Percentiles rank a stretch among this genome's conserved stretches.
These are phyloP conservation scores for Fusarium tuaranense DNA, from an alignment of 2,329 filamentous ascomycete genomes.

Conservation along the genomic window DNA sequence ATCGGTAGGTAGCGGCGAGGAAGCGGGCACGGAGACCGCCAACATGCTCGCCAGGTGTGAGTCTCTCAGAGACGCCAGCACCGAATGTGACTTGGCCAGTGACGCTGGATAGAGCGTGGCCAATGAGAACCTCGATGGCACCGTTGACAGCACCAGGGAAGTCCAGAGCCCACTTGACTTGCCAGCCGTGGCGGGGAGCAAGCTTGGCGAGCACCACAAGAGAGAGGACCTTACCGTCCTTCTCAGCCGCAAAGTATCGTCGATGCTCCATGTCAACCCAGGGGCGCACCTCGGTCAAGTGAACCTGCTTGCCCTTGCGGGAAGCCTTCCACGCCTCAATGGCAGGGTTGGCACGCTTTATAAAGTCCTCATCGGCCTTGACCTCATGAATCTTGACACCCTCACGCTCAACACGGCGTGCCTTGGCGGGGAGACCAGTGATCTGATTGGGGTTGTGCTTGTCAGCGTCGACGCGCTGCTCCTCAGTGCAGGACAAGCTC, in stretches of 20 bases:
- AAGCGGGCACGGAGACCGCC: slow-evolving; percentile 84
- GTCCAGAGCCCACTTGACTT: slow-evolving; percentile 96
- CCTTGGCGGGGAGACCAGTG: slow-evolving; percentile 74
- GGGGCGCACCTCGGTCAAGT: slow-evolving; percentile 88
- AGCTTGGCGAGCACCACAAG: slow-evolving; percentile 88
- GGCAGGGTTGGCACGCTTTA: slow-evolving; percentile 75
- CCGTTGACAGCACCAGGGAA: slow-evolving; percentile 90
- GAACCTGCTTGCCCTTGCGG: slow-evolving; percentile 87
- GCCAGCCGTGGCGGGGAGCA: slow-evolving; percentile 84
- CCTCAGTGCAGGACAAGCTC: slow-evolving; percentile 87
- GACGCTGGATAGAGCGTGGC: slow-evolving; percentile 70
- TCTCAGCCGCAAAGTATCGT: slow-evolving; percentile 85
- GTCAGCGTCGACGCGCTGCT: slow-evolving; percentile 87
- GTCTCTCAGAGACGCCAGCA: slow-evolving; percentile 79
- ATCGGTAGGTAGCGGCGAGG: slow-evolving; percentile 83
- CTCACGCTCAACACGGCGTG: slow-evolving; percentile 83
- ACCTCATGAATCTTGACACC: slow-evolving; percentile 85
- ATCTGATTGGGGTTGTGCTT: slow-evolving; percentile 62
- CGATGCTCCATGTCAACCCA: slow-evolving; percentile 88
- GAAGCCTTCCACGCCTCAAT: slow-evolving; percentile 83
- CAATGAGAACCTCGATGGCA: slow-evolving; percentile 86
- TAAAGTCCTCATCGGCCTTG: slow-evolving; percentile 76
- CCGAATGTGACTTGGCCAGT: slow-evolving; percentile 82
- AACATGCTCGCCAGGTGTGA: slow-evolving; percentile 85
- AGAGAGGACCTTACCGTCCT: slow-evolving; percentile 78